A percentile compares a stretch with the other conserved stretches of the same genome.
These are phyloP conservation scores for Erigeron canadensis DNA, from an alignment of 129 eudicot species.

Conservation along the genomic window DNA sequence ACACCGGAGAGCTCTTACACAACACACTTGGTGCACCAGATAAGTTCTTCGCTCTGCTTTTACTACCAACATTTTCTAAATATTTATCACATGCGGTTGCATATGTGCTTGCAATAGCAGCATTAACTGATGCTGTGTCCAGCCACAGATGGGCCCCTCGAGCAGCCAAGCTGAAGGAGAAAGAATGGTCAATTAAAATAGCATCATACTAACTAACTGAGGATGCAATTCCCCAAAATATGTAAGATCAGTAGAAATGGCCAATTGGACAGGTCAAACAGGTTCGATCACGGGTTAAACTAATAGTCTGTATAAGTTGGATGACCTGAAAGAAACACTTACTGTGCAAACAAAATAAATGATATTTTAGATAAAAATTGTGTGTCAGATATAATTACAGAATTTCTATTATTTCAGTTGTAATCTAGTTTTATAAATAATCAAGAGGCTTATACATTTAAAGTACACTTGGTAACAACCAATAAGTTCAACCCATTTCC, in stretches of 20 bases:
- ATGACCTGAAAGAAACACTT: not conserved
- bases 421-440: not conserved
- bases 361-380: not conserved
- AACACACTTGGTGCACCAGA: conserved; percentile 56
- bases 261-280: not conserved
- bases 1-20: conserved; percentile 66
- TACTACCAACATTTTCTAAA: conserved; percentile 27
- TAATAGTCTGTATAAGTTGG: no score
- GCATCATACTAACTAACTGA: conserved; percentile 14
- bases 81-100: conserved; percentile 58
- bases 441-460: not conserved
- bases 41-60: conserved; percentile 32
- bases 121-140: conserved; percentile 80
- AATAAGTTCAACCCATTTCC: not conserved
- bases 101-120: conserved; percentile 75
- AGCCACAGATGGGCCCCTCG: conserved; percentile 83
- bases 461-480: not conserved
- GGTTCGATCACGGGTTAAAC: conserved; percentile 1
- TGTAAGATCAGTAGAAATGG: conserved; percentile 15
- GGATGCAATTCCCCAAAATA: conserved; percentile 4
- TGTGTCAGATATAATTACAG: conserved; percentile 4
- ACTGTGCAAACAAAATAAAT: not conserved
- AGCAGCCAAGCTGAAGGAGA: conserved; percentile 70
- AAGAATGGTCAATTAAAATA: conserved; percentile 7
- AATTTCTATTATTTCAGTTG: not conserved